Conservation (phyloP, 78 protist species). For the Corallochytrium limacisporum region DNA sequence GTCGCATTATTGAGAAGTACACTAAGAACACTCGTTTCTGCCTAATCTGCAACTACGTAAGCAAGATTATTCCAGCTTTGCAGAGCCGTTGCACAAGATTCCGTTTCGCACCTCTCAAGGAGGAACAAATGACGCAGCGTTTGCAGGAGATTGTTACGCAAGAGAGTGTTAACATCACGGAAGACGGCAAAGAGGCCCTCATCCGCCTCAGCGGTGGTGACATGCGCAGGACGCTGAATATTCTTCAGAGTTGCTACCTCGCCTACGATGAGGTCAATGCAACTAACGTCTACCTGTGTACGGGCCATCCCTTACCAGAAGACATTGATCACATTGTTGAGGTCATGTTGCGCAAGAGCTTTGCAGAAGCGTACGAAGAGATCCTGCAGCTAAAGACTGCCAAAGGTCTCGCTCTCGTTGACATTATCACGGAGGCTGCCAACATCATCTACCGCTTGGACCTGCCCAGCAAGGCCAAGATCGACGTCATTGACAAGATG, state of each 20-base stretch:
- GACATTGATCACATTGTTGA: constrained; percentile 17
- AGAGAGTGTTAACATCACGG: constrained; percentile 22
- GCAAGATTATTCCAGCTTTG: constrained; percentile 73
- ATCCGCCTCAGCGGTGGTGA: constrained; percentile 79
- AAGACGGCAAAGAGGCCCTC: constrained; percentile 52
- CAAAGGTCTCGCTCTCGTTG: constrained; percentile 25
- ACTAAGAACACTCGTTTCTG: constrained; percentile 73
- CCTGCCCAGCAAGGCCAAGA: background rate
- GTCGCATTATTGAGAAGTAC: constrained; percentile 76
- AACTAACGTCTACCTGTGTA: constrained; percentile 25
- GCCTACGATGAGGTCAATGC: constrained; percentile 7
- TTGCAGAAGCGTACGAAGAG: background rate
- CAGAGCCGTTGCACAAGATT: constrained; percentile 87
- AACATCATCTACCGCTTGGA: background rate
- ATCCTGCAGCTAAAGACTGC: background rate
- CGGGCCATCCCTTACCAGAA: constrained; percentile 46
- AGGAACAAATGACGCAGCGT: constrained; percentile 23
- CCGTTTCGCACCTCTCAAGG: constrained; percentile 73
- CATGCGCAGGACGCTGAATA: constrained; percentile 65
- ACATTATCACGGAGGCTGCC: constrained; percentile 13
- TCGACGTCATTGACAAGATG: constrained; percentile 1
- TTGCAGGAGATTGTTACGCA: constrained; percentile 14
- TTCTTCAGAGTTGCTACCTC: constrained; percentile 37
- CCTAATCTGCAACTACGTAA: constrained; percentile 83
- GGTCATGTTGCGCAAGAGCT: constrained; percentile 17